Evolutionary conservation across 305 asterid species (phyloP), one percentile per base, ranked within the genome.

Genomic region (Fraxinus angustifolia): DNA sequence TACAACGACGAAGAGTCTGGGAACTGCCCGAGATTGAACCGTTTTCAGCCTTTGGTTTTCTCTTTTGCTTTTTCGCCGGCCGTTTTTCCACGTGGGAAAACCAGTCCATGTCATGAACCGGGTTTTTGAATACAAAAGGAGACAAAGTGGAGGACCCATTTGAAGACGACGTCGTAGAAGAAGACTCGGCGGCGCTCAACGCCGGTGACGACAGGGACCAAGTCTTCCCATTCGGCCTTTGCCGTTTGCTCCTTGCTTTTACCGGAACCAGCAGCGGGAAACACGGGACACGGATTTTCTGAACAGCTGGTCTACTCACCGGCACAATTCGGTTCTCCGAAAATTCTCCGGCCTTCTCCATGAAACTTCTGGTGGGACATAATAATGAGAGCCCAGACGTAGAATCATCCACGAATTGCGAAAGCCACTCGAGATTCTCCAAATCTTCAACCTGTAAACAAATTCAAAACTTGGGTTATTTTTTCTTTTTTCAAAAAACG

Each of bases 351-450:
- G 90, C 77, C 80, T 78, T 85, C 70, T 75, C 80, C 67, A 81
- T 72, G 85, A 87, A 87, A 80, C 84, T 83, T 14, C 87, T 88
- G 84, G 88, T 77, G 11, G 97, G 92, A 76, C 86, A 88, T 56
- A 91, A 78, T 34, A 92, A 31, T 0, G 98, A 88, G 19, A 87
- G 79, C 77, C 88, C 96, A 72, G 96, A 77, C 82, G 89, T 79
- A 2, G 98, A 85, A 79, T 96, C 98, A 26, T 94, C 96, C 68
- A 93, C 98, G 53, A 96, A 86, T 84, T 94, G 95, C 0, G 99
- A 96, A 75, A 96, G 83, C 98, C 99, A 94, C 87, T 96, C 99
- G 1, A 96, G 87, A 78, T 90, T 93, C 90, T 94, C 99, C 92
- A 94, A 78, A 53, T 90, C 97, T 40, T 96, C 97, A 60, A 87